Evolutionary conservation across 2,329 filamentous ascomycete genomes (phyloP).

Genomic region (Ophiostoma angusticollis): DNA sequence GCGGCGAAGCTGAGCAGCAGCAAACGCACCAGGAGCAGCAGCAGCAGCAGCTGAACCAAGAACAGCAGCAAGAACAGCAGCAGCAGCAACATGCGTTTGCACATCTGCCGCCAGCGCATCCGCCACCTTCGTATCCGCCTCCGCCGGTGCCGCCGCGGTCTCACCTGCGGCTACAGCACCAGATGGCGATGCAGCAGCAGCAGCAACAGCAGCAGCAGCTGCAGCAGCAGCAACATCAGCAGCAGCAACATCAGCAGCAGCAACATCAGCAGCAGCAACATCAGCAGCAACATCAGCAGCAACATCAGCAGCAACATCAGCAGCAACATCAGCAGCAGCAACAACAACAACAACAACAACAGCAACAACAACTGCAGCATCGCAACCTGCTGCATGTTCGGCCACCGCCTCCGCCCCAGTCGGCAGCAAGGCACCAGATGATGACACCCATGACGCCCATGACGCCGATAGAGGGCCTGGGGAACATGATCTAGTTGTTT

Average conservation of each 20-base stretch:
- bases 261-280: conserved; percentile 13
- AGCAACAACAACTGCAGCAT: conserved; percentile 13
- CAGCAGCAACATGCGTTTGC: conserved; percentile 3
- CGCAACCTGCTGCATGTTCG: conserved; percentile 13
- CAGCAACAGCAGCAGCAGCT: conserved; percentile 6
- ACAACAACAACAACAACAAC: no score
- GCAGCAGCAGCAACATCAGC: conserved; percentile 15
- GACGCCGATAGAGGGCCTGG: conserved; percentile 26
- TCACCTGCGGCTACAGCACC: conserved; percentile 15
- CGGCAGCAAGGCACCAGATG: conserved; percentile 16
- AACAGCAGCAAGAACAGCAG: background rate
- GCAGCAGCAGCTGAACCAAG: background rate
- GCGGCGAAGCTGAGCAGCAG: no score
- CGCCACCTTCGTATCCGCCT: conserved; percentile 20
- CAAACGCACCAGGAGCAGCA: background rate
- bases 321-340: no score
- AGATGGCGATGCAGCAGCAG: conserved; percentile 16
- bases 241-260: conserved; percentile 14
- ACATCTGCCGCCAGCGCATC: conserved; percentile 11
- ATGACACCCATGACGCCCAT: conserved; percentile 16
- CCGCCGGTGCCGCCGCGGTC: conserved; percentile 18
- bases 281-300: conserved; percentile 12
- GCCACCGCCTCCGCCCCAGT: conserved; percentile 16
- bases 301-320: conserved; percentile 12
- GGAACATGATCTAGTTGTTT: conserved; percentile 32